Conservation (phyloP, 2,329 filamentous ascomycete genomes). For the Balansia obtecta region DNA sequence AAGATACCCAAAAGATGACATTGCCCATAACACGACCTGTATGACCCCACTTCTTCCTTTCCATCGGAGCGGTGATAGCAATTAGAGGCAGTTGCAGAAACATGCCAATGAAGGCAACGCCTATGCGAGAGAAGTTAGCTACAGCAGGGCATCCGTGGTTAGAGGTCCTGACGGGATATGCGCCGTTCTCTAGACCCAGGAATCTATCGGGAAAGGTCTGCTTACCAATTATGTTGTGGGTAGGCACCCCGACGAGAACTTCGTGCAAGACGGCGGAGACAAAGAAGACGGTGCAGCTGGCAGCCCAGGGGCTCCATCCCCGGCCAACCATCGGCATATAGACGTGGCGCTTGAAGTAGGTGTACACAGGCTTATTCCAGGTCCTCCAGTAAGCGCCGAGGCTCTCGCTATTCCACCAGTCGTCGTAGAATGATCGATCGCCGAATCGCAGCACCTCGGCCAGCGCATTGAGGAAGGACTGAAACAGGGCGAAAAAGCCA, state of each 20-base stretch:
- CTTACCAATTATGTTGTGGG: constrained; percentile 80
- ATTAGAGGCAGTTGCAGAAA: constrained; percentile 86
- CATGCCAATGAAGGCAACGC: constrained; percentile 91
- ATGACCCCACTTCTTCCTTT: constrained; percentile 59
- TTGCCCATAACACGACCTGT: constrained; percentile 77
- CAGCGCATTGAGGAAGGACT: constrained; percentile 80
- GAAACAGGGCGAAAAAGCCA: constrained; percentile 94
- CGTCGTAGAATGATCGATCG: constrained; percentile 88
- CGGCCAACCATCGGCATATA: constrained; percentile 79
- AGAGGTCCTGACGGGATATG: too few species aligned
- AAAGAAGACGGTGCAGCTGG: constrained; percentile 74
- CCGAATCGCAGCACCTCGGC: constrained; percentile 85
- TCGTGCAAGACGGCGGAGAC: constrained; percentile 87
- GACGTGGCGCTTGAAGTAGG: constrained; percentile 91
- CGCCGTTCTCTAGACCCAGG: too few species aligned
- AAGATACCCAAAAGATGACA: constrained; percentile 90
- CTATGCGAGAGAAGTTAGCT: constrained; percentile 26
- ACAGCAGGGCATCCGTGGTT: background rate
- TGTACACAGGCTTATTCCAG: constrained; percentile 96
- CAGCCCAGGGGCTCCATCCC: constrained; percentile 58
- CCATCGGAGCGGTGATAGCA: constrained; percentile 62
- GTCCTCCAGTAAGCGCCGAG: constrained; percentile 85
- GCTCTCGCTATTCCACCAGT: constrained; percentile 94
- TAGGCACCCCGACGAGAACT: constrained; percentile 83
- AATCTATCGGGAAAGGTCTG: constrained; percentile 4